Percentiles rank a stretch among this genome's conserved stretches.
phyloP scores from a whole-genome alignment of 2,329 filamentous ascomycete species.

The Colletotrichum sp. region DNA sequence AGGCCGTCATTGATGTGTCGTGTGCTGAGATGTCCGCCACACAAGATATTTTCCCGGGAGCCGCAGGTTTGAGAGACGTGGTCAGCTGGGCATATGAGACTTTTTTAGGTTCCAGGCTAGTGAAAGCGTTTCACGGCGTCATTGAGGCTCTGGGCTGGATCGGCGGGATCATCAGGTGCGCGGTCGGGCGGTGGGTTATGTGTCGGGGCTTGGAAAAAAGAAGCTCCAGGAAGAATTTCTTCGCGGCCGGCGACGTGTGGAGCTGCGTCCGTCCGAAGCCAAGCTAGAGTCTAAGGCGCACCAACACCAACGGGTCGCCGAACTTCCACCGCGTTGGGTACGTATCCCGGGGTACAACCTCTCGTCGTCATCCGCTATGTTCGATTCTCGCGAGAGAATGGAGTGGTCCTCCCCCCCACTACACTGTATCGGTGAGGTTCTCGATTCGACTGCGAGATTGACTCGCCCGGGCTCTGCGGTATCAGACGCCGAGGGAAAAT shows the following conservation, averaged over 20 bases:
- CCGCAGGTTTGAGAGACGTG: neutral
- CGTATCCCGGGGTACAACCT: neutral
- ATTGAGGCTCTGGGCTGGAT: constrained; percentile 10
- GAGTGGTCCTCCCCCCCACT: neutral
- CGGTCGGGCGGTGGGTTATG: neutral
- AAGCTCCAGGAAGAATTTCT: constrained; percentile 19
- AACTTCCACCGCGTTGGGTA: constrained; percentile 5
- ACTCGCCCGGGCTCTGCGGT: constrained; percentile 1
- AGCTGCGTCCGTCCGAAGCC: neutral
- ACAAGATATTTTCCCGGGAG: neutral
- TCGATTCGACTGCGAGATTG: neutral
- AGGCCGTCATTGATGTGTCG: constrained; percentile 43
- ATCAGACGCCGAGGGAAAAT: constrained; percentile 1
- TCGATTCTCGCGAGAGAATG: neutral
- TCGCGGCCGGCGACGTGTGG: neutral
- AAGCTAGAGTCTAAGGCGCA: neutral
- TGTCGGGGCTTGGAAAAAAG: constrained; percentile 11
- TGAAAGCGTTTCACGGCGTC: constrained; percentile 14
- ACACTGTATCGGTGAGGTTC: neutral
- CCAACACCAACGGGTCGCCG: neutral
- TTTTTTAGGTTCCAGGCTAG: neutral
- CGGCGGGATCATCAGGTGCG: constrained; percentile 12
- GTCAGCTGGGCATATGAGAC: constrained; percentile 2
- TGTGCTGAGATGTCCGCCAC: neutral
- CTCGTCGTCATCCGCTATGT: neutral